Evolutionary conservation across 2,329 filamentous ascomycete genomes (phyloP).

Genomic region (Apiospora phragmitis): DNA sequence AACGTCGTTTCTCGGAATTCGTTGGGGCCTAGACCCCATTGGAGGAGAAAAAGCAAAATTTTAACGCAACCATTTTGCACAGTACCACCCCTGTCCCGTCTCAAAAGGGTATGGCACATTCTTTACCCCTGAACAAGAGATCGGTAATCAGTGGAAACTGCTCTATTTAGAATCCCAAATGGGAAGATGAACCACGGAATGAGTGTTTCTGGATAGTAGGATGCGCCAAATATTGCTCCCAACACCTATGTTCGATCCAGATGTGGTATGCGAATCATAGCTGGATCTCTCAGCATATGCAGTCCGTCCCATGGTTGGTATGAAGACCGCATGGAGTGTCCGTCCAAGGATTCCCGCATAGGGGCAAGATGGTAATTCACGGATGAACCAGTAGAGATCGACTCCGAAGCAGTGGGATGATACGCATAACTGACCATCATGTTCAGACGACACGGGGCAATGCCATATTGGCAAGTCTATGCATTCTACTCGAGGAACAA

Average conservation of each 20-base stretch:
- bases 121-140: neutral
- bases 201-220: neutral
- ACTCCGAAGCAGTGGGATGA: neutral
- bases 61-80: neutral
- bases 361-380: neutral
- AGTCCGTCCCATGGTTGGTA: neutral
- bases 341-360: neutral
- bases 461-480: neutral
- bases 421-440: neutral
- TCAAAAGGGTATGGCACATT: neutral
- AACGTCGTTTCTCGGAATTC: neutral
- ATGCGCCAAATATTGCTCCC: neutral
- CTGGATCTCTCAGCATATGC: neutral
- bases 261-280: neutral
- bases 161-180: neutral
- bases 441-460: neutral
- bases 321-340: neutral
- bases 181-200: neutral
- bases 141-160: neutral
- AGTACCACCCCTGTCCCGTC: neutral
- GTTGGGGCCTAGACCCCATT: neutral
- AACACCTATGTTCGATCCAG: neutral
- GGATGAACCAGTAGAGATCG: neutral
- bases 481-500: neutral
- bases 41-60: neutral